Evolutionary conservation across 306 rosid genomes (phyloP).

Genomic region (Inga laurina): DNA sequence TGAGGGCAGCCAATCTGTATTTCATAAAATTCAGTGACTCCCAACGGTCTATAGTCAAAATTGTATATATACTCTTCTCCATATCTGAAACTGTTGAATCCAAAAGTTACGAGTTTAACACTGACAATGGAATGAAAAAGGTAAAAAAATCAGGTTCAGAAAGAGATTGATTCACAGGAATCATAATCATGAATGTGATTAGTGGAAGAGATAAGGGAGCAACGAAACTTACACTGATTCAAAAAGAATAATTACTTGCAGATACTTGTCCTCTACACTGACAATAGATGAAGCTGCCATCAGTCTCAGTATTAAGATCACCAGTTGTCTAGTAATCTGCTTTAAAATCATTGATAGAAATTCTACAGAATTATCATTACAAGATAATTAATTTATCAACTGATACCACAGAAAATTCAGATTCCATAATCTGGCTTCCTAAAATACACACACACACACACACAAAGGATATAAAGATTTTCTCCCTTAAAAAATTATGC

Average conservation of each 20-base stretch:
- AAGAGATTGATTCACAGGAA: background rate
- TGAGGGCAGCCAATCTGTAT: constrained; percentile 65
- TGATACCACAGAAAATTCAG: background rate
- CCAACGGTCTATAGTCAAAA: constrained; percentile 77
- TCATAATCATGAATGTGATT: background rate
- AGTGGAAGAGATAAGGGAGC: background rate
- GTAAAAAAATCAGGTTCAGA: background rate
- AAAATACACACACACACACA: background rate
- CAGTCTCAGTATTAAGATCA: background rate
- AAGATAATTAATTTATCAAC: background rate
- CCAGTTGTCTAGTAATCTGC: background rate
- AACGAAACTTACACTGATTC: background rate
- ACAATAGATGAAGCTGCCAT: background rate
- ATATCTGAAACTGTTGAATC: constrained; percentile 36
- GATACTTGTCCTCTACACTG: background rate
- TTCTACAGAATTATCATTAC: background rate
- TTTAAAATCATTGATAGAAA: background rate
- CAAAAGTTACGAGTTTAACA: constrained; percentile 13
- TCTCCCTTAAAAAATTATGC: background rate
- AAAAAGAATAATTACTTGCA: background rate
- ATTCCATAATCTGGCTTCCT: background rate
- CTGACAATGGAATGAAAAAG: constrained; percentile 21
- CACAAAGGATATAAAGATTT: background rate
- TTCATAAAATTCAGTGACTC: constrained; percentile 76
- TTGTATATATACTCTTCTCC: constrained; percentile 74